Percentiles rank a stretch among this genome's conserved stretches.
Evolutionary conservation across 495 filamentous ascomycete species (phyloP).

Genomic region (Ramalina intermedia): DNA sequence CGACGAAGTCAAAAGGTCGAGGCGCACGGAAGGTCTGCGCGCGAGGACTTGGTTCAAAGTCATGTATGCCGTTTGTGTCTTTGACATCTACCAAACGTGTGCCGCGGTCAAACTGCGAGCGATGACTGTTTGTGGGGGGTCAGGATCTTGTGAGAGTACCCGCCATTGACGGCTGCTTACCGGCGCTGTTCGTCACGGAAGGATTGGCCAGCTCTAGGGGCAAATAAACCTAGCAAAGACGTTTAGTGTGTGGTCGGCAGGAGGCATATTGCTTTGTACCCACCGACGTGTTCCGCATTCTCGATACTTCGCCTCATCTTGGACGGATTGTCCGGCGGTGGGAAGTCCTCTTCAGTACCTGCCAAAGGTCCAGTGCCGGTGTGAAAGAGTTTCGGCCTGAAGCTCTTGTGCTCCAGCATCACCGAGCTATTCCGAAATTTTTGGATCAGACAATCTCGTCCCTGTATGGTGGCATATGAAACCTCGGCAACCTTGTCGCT

Average conservation of each 20-base stretch:
- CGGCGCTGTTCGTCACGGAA: conserved; percentile 63
- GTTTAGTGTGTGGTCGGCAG: neutral
- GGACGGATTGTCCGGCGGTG: conserved; percentile 62
- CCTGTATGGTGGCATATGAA: conserved; percentile 91
- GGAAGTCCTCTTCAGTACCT: conserved; percentile 56
- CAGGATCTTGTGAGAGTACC: too few species aligned
- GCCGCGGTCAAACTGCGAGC: conserved; percentile 63
- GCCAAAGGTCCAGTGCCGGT: conserved; percentile 28
- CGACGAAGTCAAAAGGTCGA: neutral
- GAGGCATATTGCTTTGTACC: conserved; percentile 19
- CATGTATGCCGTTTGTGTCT: conserved; percentile 36
- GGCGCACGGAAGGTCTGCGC: neutral
- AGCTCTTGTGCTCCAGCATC: conserved; percentile 69
- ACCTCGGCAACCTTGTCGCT: conserved; percentile 78
- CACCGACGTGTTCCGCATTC: conserved; percentile 74
- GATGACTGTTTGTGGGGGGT: conserved; percentile 24
- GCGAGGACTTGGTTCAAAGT: neutral
- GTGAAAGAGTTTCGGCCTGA: conserved; percentile 57
- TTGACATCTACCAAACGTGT: conserved; percentile 47
- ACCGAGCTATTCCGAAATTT: conserved; percentile 95
- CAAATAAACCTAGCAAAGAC: conserved; percentile 44
- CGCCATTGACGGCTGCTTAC: neutral
- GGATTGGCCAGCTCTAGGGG: conserved; percentile 56
- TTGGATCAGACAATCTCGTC: conserved; percentile 73
- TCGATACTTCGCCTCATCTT: conserved; percentile 76